Evolutionary conservation across 164 flowering plant genomes (phyloP).

Genomic region (Kingdonia uniflora): DNA sequence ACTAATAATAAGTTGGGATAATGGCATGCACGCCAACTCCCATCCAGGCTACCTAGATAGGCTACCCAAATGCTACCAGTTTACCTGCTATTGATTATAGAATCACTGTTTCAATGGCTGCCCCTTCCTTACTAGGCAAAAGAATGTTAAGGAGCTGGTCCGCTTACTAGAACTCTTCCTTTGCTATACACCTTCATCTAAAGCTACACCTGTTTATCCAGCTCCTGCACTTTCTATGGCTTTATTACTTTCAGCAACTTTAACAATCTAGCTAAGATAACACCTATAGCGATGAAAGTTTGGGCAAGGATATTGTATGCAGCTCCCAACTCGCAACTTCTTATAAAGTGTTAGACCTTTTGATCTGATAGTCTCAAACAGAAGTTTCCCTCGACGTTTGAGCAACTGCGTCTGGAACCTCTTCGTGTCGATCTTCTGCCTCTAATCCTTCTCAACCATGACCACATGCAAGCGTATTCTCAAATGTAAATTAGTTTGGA

Average conservation of each 20-base stretch:
- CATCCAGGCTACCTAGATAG: slow-evolving; percentile 99
- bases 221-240: slow-evolving; percentile 89
- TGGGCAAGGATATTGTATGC: slow-evolving; percentile 95
- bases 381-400: slow-evolving; percentile 77
- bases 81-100: slow-evolving; percentile 91
- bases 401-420: slow-evolving; percentile 85
- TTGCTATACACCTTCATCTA: slow-evolving; percentile 92
- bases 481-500: slow-evolving; percentile 99
- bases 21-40: slow-evolving; percentile 98
- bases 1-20: slow-evolving; percentile 90
- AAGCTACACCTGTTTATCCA: slow-evolving; percentile 82
- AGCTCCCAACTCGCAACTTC: slow-evolving; percentile 92
- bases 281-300: slow-evolving; percentile 93
- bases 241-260: slow-evolving; percentile 96
- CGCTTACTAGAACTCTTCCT: slow-evolving; percentile 81
- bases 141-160: slow-evolving; percentile 93
- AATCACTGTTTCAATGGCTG: slow-evolving; percentile 81
- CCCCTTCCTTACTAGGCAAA: slow-evolving; percentile 74
- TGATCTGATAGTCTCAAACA: slow-evolving; percentile 86
- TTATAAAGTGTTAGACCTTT: slow-evolving; percentile 94
- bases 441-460: slow-evolving; percentile 92
- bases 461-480: slow-evolving; percentile 96
- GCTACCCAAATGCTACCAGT: slow-evolving; percentile 97
- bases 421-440: slow-evolving; percentile 97
- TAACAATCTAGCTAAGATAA: slow-evolving; percentile 97